Conservation (phyloP, 2,329 filamentous ascomycete genomes). For the Claviceps digitariae region DNA sequence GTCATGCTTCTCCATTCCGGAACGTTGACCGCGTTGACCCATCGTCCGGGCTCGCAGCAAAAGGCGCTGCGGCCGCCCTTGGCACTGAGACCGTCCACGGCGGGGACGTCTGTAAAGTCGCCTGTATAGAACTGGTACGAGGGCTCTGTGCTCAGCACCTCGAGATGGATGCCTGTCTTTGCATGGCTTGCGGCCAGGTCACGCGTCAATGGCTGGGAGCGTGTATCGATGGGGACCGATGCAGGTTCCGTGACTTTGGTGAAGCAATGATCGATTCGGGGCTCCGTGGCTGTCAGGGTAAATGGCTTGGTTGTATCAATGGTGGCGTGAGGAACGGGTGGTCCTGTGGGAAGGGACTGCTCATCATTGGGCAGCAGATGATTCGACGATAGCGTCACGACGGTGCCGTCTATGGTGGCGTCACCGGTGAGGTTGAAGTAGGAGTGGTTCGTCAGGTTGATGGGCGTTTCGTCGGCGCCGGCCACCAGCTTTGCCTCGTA, state of each 20-base stretch:
- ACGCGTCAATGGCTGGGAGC: slow-evolving; percentile 45
- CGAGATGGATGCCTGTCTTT: slow-evolving; percentile 61
- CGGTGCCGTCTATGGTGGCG: slow-evolving; percentile 39
- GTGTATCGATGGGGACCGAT: slow-evolving; percentile 52
- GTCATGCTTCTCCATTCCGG: slow-evolving; percentile 69
- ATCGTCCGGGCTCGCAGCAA: slow-evolving; percentile 85
- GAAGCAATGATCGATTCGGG: slow-evolving; percentile 85
- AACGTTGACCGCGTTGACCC: slow-evolving; percentile 76
- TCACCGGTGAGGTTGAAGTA: slow-evolving; percentile 53
- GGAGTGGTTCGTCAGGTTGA: slow-evolving; percentile 94
- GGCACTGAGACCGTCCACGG: slow-evolving; percentile 45
- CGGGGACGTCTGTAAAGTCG: slow-evolving; percentile 67
- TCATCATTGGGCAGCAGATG: slow-evolving; percentile 62
- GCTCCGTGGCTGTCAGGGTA: slow-evolving; percentile 54
- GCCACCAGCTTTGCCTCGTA: slow-evolving; percentile 76
- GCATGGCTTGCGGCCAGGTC: slow-evolving; percentile 65
- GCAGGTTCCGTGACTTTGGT: slow-evolving; percentile 52
- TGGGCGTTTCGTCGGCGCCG: slow-evolving; percentile 72
- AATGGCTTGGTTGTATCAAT: slow-evolving; percentile 56
- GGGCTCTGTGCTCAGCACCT: slow-evolving; percentile 83
- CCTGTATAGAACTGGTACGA: slow-evolving; percentile 97
- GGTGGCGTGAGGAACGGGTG: slow-evolving; percentile 49
- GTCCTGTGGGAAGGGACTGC: slow-evolving; percentile 59
- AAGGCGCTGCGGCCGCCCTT: slow-evolving; percentile 62
- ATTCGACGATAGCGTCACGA: slow-evolving; percentile 52